Conservation (phyloP, 2,329 filamentous ascomycete species). For the Bipolaris sorokiniana region DNA sequence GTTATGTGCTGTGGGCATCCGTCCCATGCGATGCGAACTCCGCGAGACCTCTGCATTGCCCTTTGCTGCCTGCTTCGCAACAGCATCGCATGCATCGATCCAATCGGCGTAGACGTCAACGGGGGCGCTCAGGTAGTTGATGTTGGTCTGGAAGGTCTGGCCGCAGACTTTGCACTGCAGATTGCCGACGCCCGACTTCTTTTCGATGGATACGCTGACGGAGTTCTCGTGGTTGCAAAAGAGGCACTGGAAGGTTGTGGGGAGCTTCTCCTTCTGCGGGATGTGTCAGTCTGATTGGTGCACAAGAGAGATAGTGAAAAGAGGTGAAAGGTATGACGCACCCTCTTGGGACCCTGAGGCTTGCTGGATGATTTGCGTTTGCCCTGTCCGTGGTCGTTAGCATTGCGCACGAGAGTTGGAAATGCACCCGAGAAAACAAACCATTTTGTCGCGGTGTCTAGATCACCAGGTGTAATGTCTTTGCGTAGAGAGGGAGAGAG, state of each 20-base stretch:
- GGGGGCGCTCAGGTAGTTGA: slow-evolving; percentile 89
- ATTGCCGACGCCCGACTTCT: slow-evolving; percentile 85
- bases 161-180: slow-evolving; percentile 92
- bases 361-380: slow-evolving; percentile 90
- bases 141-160: slow-evolving; percentile 88
- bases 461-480: neutral
- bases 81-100: slow-evolving; percentile 89
- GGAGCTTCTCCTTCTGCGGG: slow-evolving; percentile 66
- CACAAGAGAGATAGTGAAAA: neutral
- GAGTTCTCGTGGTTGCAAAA: slow-evolving; percentile 99
- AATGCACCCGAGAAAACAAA: slow-evolving; percentile 15
- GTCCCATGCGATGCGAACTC: slow-evolving; percentile 36
- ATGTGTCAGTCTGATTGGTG: slow-evolving; percentile 17
- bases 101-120: slow-evolving; percentile 98
- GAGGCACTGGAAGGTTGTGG: slow-evolving; percentile 90
- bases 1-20: slow-evolving; percentile 28
- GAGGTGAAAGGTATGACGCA: slow-evolving; percentile 47
- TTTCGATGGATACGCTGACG: slow-evolving; percentile 88
- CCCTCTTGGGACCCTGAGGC: slow-evolving; percentile 82
- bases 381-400: slow-evolving; percentile 59
- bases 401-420: slow-evolving; percentile 24
- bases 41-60: slow-evolving; percentile 38
- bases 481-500: neutral
- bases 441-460: slow-evolving; percentile 25
- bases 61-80: slow-evolving; percentile 66